Percentiles rank a stretch among this genome's conserved stretches.
These are phyloP conservation scores for Penicillium ochrochloron DNA, from an alignment of 495 filamentous ascomycete genomes.

Conservation along the genomic window DNA sequence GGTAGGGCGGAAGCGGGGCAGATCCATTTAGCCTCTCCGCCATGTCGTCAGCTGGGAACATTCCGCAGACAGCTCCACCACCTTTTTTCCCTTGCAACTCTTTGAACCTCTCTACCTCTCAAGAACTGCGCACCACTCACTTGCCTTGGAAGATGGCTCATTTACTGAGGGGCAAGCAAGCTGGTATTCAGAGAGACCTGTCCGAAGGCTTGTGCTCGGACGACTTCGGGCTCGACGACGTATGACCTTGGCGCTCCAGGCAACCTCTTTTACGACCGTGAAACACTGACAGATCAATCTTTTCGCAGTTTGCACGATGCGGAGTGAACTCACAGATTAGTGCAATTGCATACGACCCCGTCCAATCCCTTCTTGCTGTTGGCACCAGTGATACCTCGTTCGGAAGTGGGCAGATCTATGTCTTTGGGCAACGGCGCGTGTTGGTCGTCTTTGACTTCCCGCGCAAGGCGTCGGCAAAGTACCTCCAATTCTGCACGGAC, in stretches of 20 bases:
- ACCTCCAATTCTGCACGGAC: slow-evolving; percentile 75
- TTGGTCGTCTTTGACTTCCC: slow-evolving; percentile 67
- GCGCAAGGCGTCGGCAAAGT: slow-evolving; percentile 68
- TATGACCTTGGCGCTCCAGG: slow-evolving; percentile 47
- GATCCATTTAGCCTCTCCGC: slow-evolving; percentile 37
- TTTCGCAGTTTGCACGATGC: slow-evolving; percentile 69
- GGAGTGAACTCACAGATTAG: slow-evolving; percentile 88
- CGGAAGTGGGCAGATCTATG: slow-evolving; percentile 80
- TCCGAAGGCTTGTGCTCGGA: slow-evolving; percentile 76
- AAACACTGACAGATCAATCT: slow-evolving; percentile 28
- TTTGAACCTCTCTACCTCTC: neutral
- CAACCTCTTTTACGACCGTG: slow-evolving; percentile 29
- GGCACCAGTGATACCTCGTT: slow-evolving; percentile 83
- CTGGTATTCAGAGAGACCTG: slow-evolving; percentile 87
- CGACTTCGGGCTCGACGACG: slow-evolving; percentile 81
- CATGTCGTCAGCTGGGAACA: slow-evolving; percentile 35
- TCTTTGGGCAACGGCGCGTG: slow-evolving; percentile 86
- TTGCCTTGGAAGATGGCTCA: slow-evolving; percentile 65
- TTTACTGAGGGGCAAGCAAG: slow-evolving; percentile 89
- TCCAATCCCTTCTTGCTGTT: slow-evolving; percentile 92
- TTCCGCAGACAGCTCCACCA: slow-evolving; percentile 25
- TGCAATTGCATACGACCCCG: slow-evolving; percentile 84
- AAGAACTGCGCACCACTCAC: slow-evolving; percentile 7
- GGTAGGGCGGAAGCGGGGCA: slow-evolving; percentile 34
- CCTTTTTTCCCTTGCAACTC: slow-evolving; percentile 23